A percentile compares a stretch with the other conserved stretches of the same genome.
These are phyloP conservation scores for Quercus lobata DNA, from an alignment of 331 rosid genomes.

Conservation along the genomic window DNA sequence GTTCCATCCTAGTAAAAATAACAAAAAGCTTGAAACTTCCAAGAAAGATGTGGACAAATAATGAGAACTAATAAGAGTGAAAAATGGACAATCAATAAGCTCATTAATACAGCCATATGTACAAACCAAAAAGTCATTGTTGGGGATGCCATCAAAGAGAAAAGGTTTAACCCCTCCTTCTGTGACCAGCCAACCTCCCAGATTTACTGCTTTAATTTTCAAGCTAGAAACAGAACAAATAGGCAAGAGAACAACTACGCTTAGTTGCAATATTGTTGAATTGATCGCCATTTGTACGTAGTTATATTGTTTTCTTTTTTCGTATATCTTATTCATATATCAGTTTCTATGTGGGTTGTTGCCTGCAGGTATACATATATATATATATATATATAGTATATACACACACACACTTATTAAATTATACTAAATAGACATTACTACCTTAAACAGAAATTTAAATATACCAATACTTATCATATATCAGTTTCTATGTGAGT, in stretches of 20 bases:
- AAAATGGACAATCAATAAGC: not conserved
- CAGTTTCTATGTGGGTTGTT: not conserved
- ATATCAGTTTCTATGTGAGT: not conserved
- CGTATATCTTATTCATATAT: not conserved
- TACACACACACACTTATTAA: too few species aligned
- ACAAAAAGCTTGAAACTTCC: not conserved
- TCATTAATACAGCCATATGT: not conserved
- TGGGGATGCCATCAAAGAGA: slow-evolving; percentile 69
- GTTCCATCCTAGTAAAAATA: slow-evolving; percentile 59
- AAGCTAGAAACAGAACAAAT: slow-evolving; percentile 9
- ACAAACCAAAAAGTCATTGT: slow-evolving; percentile 66
- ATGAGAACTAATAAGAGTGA: too few species aligned
- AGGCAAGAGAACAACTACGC: slow-evolving; percentile 4
- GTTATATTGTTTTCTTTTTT: not conserved
- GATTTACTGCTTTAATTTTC: slow-evolving; percentile 51
- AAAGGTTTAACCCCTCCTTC: slow-evolving; percentile 88
- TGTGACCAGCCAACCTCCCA: slow-evolving; percentile 79
- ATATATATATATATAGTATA: too few species aligned
- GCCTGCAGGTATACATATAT: too few species aligned
- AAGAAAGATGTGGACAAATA: not conserved
- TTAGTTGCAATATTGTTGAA: slow-evolving; percentile 19
- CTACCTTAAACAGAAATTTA: too few species aligned
- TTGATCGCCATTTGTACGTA: not conserved
- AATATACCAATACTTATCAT: too few species aligned
- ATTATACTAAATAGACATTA: too few species aligned